Base-by-base conservation (phyloP, 1,139 yeast species). In the Meyerozyma carpophila region DNA sequence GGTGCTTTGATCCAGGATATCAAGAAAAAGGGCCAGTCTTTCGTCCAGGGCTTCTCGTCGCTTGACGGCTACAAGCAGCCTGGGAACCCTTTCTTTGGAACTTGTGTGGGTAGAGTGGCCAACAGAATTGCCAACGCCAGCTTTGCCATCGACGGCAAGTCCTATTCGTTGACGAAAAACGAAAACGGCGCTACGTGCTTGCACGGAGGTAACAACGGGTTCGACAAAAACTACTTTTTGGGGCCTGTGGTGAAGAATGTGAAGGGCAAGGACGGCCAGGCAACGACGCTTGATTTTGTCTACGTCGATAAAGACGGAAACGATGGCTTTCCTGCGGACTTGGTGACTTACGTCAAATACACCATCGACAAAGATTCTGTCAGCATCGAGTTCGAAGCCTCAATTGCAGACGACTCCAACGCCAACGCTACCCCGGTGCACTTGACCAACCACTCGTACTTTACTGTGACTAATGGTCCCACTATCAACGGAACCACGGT, bases 361-460 rank as follows among this genome's bases (percentile, higher is more conserved):
- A 66, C 67, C 11, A 52, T 77, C 31, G 44, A 37, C 28, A 52
- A 55, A 39, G 59, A 53, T 18, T 55, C 57, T 8, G 58, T 73
- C 42, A 70, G 63, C 21, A 56, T 78, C 42, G 84, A 79, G 52
- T 81, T 70, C 55, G 70, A 69, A 50, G 76, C 81, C 24, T 57
- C 57, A 20, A 58, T 78, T 40, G 59, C 70, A 29, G 65, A 65
- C 5, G 61, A 64, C n/a, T 58, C 72, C 5, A 50, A 55, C 14
- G 65, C 61, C 54, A 61, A 66, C 36, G 66, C 74, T 41, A 81
- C 89, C 3, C 66, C 75, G 26, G 68, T 82, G 42, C 77, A 79
- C 53, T 63, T 83, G 58, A 81, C 88, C 41, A 83, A 82, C 60
- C 90, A 83, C 57, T 64, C 82, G 14, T 82, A 80, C 60, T 81